These are phyloP conservation scores for Metschnikowia arizonensis DNA, from an alignment of 805 yeast genomes.

Conservation along the genomic window DNA sequence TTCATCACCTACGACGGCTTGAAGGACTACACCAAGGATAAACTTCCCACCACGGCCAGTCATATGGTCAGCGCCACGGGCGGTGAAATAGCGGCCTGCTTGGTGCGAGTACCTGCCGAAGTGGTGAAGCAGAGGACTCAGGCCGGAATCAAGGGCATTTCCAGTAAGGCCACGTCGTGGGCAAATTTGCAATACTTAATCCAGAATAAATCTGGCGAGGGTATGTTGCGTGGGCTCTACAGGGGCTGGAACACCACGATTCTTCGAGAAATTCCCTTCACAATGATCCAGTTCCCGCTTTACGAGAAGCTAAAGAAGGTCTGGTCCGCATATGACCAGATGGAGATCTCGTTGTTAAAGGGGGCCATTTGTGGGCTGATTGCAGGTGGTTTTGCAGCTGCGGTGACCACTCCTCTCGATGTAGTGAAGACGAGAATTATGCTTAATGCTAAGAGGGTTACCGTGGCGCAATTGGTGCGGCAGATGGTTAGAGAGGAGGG, in stretches of 20 bases:
- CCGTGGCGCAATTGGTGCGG: conserved; percentile 45
- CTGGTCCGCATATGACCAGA: conserved; percentile 45
- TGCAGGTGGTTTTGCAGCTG: conserved; percentile 83
- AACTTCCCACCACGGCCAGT: conserved; percentile 33
- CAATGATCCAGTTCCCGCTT: conserved; percentile 91
- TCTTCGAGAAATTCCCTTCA: conserved; percentile 94
- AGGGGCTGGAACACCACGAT: conserved; percentile 93
- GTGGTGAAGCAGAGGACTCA: conserved; percentile 95
- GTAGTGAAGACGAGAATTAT: conserved; percentile 80
- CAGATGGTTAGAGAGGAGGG: conserved; percentile 72
- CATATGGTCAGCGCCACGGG: conserved; percentile 87
- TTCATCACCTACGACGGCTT: conserved; percentile 75
- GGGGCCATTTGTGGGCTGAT: conserved; percentile 83
- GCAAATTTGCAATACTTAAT: conserved; percentile 63
- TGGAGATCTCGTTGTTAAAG: conserved; percentile 54
- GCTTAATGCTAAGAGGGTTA: conserved; percentile 54
- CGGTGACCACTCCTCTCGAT: conserved; percentile 75
- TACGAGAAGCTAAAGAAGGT: conserved; percentile 74
- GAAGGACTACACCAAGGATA: conserved; percentile 44
- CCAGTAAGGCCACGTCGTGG: conserved; percentile 51
- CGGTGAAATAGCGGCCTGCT: conserved; percentile 92
- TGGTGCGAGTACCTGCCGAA: conserved; percentile 94
- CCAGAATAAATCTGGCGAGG: conserved; percentile 69
- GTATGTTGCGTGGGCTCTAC: conserved; percentile 71
- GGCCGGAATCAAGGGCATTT: conserved; percentile 34